phyloP scores from a whole-genome alignment of 345 rosid genomes.

The Camelina sativa region DNA sequence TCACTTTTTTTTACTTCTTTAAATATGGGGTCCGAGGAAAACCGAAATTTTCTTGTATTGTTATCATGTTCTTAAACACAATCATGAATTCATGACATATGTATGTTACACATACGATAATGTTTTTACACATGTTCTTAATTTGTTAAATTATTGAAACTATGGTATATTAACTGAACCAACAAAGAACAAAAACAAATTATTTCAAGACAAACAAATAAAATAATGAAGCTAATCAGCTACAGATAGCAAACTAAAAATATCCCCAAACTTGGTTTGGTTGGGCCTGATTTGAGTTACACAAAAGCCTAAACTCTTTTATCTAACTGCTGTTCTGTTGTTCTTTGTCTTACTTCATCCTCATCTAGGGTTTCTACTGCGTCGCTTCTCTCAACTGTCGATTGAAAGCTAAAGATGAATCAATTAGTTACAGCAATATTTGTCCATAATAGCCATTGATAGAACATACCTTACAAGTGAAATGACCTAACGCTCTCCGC shows the following conservation, averaged over 20 bases:
- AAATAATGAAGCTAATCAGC: no score
- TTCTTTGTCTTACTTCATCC: neutral
- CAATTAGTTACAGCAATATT: no score
- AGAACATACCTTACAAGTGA: neutral
- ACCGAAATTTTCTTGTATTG: neutral
- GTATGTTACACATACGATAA: no score
- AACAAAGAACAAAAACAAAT: neutral
- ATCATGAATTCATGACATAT: neutral
- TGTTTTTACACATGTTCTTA: neutral
- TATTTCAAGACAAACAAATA: neutral
- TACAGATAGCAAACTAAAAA: neutral
- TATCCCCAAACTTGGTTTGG: neutral
- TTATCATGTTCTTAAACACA: neutral
- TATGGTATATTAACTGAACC: neutral
- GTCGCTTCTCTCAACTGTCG: no score
- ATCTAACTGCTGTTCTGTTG: neutral
- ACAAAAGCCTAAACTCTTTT: neutral
- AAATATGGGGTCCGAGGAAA: constrained; percentile 6
- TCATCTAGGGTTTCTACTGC: neutral
- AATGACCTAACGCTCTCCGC: neutral
- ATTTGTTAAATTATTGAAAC: neutral
- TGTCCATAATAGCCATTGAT: no score
- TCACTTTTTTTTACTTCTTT: constrained; percentile 4
- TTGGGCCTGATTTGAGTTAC: neutral
- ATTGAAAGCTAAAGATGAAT: no score